Conservation (phyloP, 1,284 basidiomycete genomes). For the Mycena sp. region DNA sequence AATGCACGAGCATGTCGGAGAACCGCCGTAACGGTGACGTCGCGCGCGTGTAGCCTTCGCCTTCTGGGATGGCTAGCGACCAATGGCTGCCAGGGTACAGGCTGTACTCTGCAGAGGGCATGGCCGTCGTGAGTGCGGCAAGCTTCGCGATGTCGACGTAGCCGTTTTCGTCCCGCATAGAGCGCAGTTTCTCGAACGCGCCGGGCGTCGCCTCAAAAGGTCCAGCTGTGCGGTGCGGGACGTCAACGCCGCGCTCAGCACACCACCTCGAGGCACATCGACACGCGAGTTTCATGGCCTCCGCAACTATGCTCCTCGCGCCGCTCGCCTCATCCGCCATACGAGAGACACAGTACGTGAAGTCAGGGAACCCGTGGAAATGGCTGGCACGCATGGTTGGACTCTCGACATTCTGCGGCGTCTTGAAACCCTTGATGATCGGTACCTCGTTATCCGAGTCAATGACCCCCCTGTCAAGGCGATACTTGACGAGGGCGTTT, state of each 20-base stretch:
- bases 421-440: constrained; percentile 34
- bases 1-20: constrained; percentile 87
- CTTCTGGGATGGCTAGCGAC: constrained; percentile 72
- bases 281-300: constrained; percentile 88
- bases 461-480: constrained; percentile 38
- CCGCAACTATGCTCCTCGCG: constrained; percentile 71
- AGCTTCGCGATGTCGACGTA: constrained; percentile 41
- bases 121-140: not conserved
- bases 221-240: constrained; percentile 68
- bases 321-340: constrained; percentile 45
- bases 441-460: constrained; percentile 12
- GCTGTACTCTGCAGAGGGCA: constrained; percentile 51
- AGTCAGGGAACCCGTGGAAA: constrained; percentile 67
- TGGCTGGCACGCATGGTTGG: constrained; percentile 46
- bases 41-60: constrained; percentile 83
- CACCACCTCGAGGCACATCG: constrained; percentile 82
- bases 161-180: constrained; percentile 52
- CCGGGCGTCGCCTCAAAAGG: constrained; percentile 47
- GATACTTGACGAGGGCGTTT: constrained; percentile 34
- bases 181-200: constrained; percentile 48
- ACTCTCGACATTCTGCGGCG: constrained; percentile 36
- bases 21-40: constrained; percentile 93
- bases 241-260: constrained; percentile 67
- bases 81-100: constrained; percentile 73
- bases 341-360: constrained; percentile 55